Evolutionary conservation across 2,329 filamentous ascomycete genomes (phyloP), one percentile per base, ranked within the genome.

Genomic region (Pseudogymnoascus sp.): DNA sequence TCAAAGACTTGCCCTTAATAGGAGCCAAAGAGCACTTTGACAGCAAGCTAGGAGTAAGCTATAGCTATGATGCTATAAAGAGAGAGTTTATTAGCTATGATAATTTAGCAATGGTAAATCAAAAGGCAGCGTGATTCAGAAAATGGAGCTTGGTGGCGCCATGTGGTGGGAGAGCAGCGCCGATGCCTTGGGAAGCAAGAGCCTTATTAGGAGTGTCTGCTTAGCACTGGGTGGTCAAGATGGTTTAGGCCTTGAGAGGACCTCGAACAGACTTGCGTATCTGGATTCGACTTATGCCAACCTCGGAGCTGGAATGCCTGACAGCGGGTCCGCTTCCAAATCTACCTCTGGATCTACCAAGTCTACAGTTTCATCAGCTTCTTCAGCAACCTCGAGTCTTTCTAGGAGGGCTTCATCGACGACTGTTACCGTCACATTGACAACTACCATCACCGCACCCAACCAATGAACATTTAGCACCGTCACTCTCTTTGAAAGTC

Each of bases 101-200:
- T 71, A 90, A 82, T 1, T 81, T 84, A 0, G 75, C 78, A 47
- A 82, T 87, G 70, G 79, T 85, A 37, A 73, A 76, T 59, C 72
- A 76, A 68, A 93, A 92, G 77, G 83, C 84, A 3, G 70, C 76
- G 2, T 92, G 87, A 82, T 91, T 68, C 80, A 81, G 73, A n/a
- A 42, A 14, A 66, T 37, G n/a, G 80, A 83, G 0, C 79, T 93
- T 1, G 89, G 86, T 6, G 90, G 90, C 31, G 85, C 82, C 38
- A 92, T 93, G 89, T 93, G 89, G 83, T 94, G 90, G 90, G 89
- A 93, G 73, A 85, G 83, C 25, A 89, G 85, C 65, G 85, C 81
- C 11, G 90, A 93, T 72, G 81, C 81, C 70, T 78, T 70, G 2
- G 83, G 80, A 18, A 75, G 74, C 11, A 79, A 81, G 4, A 89